Evolutionary conservation across 768 basidiomycete genomes (phyloP).

Genomic region (Rhodotorula taiwanensis): DNA sequence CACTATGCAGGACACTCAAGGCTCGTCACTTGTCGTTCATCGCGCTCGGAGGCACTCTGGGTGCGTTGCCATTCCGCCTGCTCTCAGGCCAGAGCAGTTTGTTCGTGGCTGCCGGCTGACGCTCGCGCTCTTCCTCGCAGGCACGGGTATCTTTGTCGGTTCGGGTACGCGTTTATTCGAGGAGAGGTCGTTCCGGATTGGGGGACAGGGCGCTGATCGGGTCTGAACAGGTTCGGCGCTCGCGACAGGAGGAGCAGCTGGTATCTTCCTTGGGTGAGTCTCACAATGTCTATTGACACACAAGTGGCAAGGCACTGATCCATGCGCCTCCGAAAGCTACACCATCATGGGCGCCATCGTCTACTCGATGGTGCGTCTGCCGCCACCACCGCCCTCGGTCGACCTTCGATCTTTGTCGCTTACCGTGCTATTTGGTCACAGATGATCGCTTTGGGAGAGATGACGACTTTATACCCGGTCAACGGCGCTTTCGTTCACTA

Average conservation of each 20-base stretch:
- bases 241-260: not conserved
- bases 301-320: no score
- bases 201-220: no score
- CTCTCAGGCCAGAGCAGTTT: no score
- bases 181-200: no score
- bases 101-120: no score
- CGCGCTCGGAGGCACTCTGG: slow-evolving; percentile 15
- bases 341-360: slow-evolving; percentile 3
- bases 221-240: slow-evolving; percentile 1
- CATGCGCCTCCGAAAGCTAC: not conserved
- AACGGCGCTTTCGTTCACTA: slow-evolving; percentile 49
- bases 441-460: slow-evolving; percentile 38
- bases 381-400: not conserved
- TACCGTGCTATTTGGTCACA: no score
- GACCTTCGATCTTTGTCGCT: not conserved
- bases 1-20: slow-evolving; percentile 12
- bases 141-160: slow-evolving; percentile 17
- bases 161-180: not conserved
- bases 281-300: not conserved
- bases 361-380: slow-evolving; percentile 1
- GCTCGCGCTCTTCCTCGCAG: not conserved
- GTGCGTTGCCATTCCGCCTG: no score
- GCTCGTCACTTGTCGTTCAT: slow-evolving; percentile 26
- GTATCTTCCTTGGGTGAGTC: slow-evolving; percentile 6
- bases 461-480: slow-evolving; percentile 46